A percentile compares a stretch with the other conserved stretches of the same genome.
Conservation (phyloP, 2,329 filamentous ascomycete species). For the Alternaria solani region DNA sequence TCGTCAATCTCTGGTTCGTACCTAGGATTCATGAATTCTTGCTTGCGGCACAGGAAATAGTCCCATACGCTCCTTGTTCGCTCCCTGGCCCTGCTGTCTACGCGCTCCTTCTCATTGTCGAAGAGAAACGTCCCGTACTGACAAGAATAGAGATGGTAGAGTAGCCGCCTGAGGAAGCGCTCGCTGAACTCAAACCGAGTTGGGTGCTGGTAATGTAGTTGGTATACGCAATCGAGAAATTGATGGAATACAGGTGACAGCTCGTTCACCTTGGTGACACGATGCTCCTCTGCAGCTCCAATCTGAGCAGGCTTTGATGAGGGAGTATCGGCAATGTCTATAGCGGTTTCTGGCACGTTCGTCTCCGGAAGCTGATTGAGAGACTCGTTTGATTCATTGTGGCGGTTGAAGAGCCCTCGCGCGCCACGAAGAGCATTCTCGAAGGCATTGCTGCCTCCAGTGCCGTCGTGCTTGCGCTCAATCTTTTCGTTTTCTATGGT, state of each 20-base stretch:
- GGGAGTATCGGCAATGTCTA: conserved; percentile 56
- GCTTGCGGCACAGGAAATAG: conserved; percentile 83
- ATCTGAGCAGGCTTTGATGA: conserved; percentile 47
- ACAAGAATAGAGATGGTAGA: conserved; percentile 94
- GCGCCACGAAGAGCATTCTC: conserved; percentile 86
- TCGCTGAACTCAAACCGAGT: conserved; percentile 96
- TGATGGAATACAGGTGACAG: conserved; percentile 97
- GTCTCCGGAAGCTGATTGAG: conserved; percentile 60
- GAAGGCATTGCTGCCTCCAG: conserved; percentile 73
- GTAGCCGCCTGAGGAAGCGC: conserved; percentile 83
- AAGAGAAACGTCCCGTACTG: conserved; percentile 97
- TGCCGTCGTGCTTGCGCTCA: conserved; percentile 56
- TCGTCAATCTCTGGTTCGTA: conserved; percentile 82
- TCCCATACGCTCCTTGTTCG: conserved; percentile 91
- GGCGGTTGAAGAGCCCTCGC: conserved; percentile 88
- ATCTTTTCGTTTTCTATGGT: conserved; percentile 80
- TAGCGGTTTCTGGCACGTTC: conserved; percentile 61
- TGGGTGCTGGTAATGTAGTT: conserved; percentile 84
- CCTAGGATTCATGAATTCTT: conserved; percentile 82
- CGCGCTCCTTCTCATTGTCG: conserved; percentile 90
- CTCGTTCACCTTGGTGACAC: conserved; percentile 84
- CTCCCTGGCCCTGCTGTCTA: conserved; percentile 72
- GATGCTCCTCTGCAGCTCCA: conserved; percentile 62
- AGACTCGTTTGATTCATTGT: conserved; percentile 70
- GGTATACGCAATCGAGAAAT: conserved; percentile 93